These are phyloP conservation scores for Helotiales sp. DNA, from an alignment of 2,329 filamentous ascomycete genomes.

Conservation along the genomic window DNA sequence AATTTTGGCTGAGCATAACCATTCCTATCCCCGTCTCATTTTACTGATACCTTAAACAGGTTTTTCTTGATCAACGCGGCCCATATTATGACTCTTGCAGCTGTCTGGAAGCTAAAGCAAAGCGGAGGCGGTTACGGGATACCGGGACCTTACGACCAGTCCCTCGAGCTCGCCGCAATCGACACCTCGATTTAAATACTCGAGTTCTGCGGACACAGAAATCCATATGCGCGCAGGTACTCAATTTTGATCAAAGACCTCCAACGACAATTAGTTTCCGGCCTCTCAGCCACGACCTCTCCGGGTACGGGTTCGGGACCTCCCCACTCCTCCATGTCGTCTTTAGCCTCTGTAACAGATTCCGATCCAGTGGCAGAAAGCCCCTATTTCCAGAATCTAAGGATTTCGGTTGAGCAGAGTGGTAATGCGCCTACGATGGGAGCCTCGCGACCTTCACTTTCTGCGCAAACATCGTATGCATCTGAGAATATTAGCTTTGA, in stretches of 20 bases:
- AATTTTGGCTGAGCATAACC: neutral
- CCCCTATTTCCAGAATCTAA: conserved; percentile 13
- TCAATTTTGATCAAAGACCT: conserved; percentile 23
- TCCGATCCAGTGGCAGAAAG: conserved; percentile 18
- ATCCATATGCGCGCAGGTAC: conserved; percentile 26
- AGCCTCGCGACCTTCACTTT: conserved; percentile 2
- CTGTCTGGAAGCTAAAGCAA: conserved; percentile 24
- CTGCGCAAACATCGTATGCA: conserved; percentile 7
- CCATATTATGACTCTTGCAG: conserved; percentile 25
- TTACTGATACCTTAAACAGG: conserved; percentile 17
- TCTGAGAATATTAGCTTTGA: conserved; percentile 12
- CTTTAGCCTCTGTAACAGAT: conserved; percentile 17
- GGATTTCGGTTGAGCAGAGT: conserved; percentile 11
- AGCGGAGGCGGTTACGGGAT: conserved; percentile 12
- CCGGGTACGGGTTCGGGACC: conserved; percentile 6
- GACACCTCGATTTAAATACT: conserved; percentile 26
- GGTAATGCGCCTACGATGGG: neutral
- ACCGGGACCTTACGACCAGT: conserved; percentile 10
- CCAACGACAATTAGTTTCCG: conserved; percentile 12
- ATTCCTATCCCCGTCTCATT: conserved; percentile 11
- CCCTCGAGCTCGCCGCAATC: conserved; percentile 22
- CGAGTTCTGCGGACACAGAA: conserved; percentile 28
- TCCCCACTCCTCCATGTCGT: conserved; percentile 15
- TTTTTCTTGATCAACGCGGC: conserved; percentile 25
- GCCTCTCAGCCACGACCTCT: conserved; percentile 12